Conservation (phyloP, 2,329 filamentous ascomycete species). For the Pestalotiopsis fici region DNA sequence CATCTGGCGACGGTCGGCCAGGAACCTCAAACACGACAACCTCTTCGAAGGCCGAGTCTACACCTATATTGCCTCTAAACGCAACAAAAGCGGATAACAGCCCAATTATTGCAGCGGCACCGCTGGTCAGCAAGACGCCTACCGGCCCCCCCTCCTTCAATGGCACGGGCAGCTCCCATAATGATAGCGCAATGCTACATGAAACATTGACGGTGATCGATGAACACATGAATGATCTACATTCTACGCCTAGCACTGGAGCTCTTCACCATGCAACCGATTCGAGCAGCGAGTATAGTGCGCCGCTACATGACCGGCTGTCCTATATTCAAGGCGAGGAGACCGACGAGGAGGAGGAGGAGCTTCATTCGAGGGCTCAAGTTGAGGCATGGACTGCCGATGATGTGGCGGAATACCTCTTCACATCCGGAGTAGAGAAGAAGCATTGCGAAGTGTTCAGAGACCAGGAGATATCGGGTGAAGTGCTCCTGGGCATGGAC, state of each 20-base stretch:
- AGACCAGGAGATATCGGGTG: slow-evolving; percentile 94
- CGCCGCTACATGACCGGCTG: slow-evolving; percentile 71
- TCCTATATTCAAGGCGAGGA: slow-evolving; percentile 95
- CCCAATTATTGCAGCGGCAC: slow-evolving; percentile 12
- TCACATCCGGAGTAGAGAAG: slow-evolving; percentile 80
- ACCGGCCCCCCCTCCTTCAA: slow-evolving; percentile 10
- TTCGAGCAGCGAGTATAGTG: slow-evolving; percentile 90
- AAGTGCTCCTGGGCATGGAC: slow-evolving; percentile 92
- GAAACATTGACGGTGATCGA: slow-evolving; percentile 96
- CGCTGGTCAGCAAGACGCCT: slow-evolving; percentile 23
- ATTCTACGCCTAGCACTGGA: slow-evolving; percentile 54
- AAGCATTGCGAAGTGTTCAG: slow-evolving; percentile 92
- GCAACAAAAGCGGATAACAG: slow-evolving; percentile 37
- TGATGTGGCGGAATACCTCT: slow-evolving; percentile 87
- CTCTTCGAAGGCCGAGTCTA: slow-evolving; percentile 26
- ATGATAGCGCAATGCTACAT: slow-evolving; percentile 72
- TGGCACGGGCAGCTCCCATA: slow-evolving; percentile 39
- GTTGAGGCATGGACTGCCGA: slow-evolving; percentile 79
- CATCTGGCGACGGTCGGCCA: slow-evolving; percentile 26
- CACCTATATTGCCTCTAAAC: slow-evolving; percentile 41
- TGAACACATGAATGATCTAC: slow-evolving; percentile 91
- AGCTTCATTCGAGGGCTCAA: slow-evolving; percentile 66
- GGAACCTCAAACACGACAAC: slow-evolving; percentile 18
- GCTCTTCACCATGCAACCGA: slow-evolving; percentile 63
- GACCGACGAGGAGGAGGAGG: slow-evolving; percentile 88